Conservation (phyloP, 768 basidiomycete species). For the Boletus sp. region DNA sequence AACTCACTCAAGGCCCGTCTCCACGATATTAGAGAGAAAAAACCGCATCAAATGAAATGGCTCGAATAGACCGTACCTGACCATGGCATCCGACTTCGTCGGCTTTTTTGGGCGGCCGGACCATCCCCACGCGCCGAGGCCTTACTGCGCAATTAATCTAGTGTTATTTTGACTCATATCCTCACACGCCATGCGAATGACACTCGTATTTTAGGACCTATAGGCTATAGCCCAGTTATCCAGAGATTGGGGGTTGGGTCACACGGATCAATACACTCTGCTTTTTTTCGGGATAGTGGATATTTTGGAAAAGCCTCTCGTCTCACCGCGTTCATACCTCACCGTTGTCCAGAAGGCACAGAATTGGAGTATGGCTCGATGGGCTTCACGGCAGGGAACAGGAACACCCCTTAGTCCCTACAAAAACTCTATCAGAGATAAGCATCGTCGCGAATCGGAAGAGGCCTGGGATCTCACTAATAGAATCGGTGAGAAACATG, state of each 20-base stretch:
- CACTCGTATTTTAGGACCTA: too few relatives aligned
- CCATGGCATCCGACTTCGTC: slow-evolving; percentile 24
- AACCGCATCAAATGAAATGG: slow-evolving; percentile 57
- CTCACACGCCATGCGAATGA: too few relatives aligned
- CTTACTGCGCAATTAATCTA: slow-evolving; percentile 1
- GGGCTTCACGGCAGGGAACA: slow-evolving; percentile 98
- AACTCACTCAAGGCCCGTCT: slow-evolving; percentile 44
- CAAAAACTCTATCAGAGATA: slow-evolving; percentile 3
- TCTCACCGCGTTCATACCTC: background rate
- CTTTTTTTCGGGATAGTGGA: too few relatives aligned
- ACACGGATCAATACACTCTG: too few relatives aligned
- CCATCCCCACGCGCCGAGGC: slow-evolving; percentile 44
- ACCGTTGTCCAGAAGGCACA: slow-evolving; percentile 26
- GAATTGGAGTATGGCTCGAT: slow-evolving; percentile 46
- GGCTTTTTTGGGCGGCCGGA: slow-evolving; percentile 43
- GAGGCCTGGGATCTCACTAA: slow-evolving; percentile 51
- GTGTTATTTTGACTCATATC: too few relatives aligned
- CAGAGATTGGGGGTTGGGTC: too few relatives aligned
- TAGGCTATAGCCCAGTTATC: too few relatives aligned
- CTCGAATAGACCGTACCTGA: slow-evolving; percentile 30
- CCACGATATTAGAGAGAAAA: slow-evolving; percentile 52
- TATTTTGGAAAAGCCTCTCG: too few relatives aligned
- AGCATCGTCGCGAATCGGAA: background rate
- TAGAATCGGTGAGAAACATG: slow-evolving; percentile 99
- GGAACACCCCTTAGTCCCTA: slow-evolving; percentile 93